Evolutionary conservation across 164 flowering plant genomes (phyloP).

Genomic region (Hamamelis virginiana): DNA sequence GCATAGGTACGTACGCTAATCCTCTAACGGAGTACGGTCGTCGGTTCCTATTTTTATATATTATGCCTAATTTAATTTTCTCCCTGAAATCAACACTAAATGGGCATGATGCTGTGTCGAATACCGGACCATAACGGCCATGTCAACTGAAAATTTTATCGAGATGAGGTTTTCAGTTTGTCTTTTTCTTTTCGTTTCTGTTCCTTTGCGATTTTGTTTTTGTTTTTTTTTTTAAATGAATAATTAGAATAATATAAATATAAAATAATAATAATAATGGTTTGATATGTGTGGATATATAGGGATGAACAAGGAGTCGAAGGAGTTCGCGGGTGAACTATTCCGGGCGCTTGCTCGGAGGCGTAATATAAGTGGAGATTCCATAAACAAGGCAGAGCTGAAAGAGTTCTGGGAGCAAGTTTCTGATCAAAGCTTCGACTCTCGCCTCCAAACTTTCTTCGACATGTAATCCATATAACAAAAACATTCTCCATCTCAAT

Average conservation of each 20-base stretch:
- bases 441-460: constrained; percentile 47
- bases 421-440: constrained; percentile 56
- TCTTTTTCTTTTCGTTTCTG: background rate
- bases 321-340: constrained; percentile 42
- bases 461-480: constrained; percentile 33
- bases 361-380: constrained; percentile 23
- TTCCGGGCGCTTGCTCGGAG: constrained; percentile 35
- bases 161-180: too few species aligned
- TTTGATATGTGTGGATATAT: background rate
- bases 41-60: background rate
- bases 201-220: background rate
- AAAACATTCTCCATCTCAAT: too few species aligned
- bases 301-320: constrained; percentile 51
- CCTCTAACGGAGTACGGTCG: background rate
- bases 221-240: background rate
- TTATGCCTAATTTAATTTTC: too few species aligned
- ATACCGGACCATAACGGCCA: too few species aligned
- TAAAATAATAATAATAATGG: too few species aligned
- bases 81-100: too few species aligned
- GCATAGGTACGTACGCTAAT: constrained; percentile 32
- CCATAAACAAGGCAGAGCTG: constrained; percentile 36
- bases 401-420: constrained; percentile 42
- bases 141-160: too few species aligned
- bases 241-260: background rate
- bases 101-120: too few species aligned